phyloP scores from a whole-genome alignment of 2,329 filamentous ascomycete genomes.

The Colletotrichum sp. region DNA sequence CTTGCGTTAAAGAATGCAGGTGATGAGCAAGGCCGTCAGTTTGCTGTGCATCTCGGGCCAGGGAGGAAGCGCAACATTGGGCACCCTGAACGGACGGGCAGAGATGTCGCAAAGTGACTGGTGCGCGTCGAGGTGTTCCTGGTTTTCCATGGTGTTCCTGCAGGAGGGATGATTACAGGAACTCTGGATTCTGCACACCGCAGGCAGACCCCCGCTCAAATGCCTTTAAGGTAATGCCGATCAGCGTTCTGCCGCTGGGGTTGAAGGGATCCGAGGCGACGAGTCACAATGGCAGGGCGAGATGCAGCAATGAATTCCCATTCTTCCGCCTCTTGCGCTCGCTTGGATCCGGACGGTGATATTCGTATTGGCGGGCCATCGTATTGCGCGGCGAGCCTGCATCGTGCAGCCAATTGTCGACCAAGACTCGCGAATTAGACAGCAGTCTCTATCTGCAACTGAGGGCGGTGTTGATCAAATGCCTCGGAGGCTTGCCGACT shows the following conservation, averaged over 20 bases:
- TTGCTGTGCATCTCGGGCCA: constrained; percentile 1
- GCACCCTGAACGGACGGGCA: not conserved
- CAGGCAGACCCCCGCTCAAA: constrained; percentile 8
- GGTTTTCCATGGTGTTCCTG: not conserved
- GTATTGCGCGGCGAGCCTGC: not conserved
- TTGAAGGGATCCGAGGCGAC: not conserved
- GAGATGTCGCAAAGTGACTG: not conserved
- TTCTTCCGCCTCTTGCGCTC: not conserved
- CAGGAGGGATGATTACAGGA: constrained; percentile 7
- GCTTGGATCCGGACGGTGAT: not conserved
- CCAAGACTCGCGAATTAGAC: not conserved
- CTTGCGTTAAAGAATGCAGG: not conserved
- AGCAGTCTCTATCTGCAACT: not conserved
- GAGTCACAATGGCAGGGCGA: not conserved
- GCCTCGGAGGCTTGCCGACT: not conserved
- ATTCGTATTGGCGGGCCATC: not conserved
- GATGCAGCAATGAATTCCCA: not conserved
- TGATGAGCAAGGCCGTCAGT: not conserved
- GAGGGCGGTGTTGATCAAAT: not conserved
- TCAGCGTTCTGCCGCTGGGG: not conserved
- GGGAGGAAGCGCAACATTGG: not conserved
- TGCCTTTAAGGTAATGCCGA: constrained; percentile 8
- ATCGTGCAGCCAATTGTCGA: not conserved
- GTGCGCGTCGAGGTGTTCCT: not conserved
- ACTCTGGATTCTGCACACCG: not conserved